Base-by-base conservation (phyloP, 2,329 filamentous ascomycete genomes). In the Fusarium pseudocircinatum region DNA sequence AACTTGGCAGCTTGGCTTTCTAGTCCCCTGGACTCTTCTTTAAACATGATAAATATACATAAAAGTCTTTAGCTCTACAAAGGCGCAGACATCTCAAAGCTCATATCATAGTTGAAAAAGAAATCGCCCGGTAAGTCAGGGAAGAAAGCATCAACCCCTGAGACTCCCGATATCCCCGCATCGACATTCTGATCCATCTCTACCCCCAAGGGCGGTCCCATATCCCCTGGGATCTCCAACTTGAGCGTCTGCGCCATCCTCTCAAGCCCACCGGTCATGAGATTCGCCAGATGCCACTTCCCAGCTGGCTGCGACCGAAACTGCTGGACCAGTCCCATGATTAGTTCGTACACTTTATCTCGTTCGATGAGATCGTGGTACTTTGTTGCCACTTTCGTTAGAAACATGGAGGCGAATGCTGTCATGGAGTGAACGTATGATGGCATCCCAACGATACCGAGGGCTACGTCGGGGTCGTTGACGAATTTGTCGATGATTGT, bases 381-480 rank as follows among this genome's bases (percentile, higher is more conserved):
- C 57, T 83, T 85, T 34, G 81, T 80, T 3, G 84, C 80, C 3
- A 87, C 77, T 64, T 85, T 86, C 12, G 85, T 81, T 0, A 87
- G 78, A 67, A 87, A 87, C 68, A 86, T 84, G 61, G 84, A 86
- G 2, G 86, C 85, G 62, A 87, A 87, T 0, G 84, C 84, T 0
- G 84, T 86, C 86, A 87, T 87, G n/a, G 84, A 85, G 69, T 86
- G 84, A 4, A 86, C 80, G 46, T 87, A 87, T n/a, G 84, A 84
- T 2, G 86, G 85, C 75, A 87, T 84, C 6, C 85, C 84, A 73
- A 67, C 70, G 2, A 81, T 79, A 0, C 80, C 81, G 3, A 80
- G 76, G 3, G 81, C 79, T 15, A 86, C 79, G 39, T 85, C 82
- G 0, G 79, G 74, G 28, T 86, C 84, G 3, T 78, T 80, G 2